Evolutionary conservation across 495 filamentous ascomycete species (phyloP).

Genomic region (Talaromyces stipitatus): DNA sequence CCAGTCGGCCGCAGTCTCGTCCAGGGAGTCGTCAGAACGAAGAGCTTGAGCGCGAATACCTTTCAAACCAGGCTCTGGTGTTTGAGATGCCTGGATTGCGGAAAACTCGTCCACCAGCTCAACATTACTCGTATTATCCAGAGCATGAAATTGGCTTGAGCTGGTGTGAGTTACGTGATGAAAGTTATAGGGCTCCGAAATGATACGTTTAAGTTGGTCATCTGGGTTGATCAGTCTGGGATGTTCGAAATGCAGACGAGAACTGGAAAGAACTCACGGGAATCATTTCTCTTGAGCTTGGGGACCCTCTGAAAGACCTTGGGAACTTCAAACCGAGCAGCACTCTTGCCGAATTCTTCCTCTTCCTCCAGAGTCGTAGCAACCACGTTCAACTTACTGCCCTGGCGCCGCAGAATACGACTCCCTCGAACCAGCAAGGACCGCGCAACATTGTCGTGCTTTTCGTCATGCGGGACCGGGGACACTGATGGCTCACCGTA

Average conservation of each 20-base stretch:
- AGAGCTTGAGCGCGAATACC: constrained; percentile 59
- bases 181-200: constrained; percentile 83
- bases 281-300: constrained; percentile 21
- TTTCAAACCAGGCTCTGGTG: constrained; percentile 49
- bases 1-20: constrained; percentile 16
- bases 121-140: constrained; percentile 48
- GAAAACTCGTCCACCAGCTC: constrained; percentile 62
- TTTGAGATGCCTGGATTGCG: constrained; percentile 59
- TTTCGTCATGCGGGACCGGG: constrained; percentile 24
- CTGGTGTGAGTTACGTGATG: constrained; percentile 78
- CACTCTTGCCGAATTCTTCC: constrained; percentile 30
- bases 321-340: constrained; percentile 24
- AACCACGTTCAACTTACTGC: constrained; percentile 44
- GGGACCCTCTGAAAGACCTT: constrained; percentile 26
- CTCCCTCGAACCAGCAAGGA: constrained; percentile 41
- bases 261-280: constrained; percentile 22
- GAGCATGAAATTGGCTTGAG: constrained; percentile 51
- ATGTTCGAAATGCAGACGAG: neutral
- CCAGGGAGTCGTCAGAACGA: constrained; percentile 48
- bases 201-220: constrained; percentile 42
- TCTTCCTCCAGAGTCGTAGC: constrained; percentile 38
- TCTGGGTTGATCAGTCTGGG: constrained; percentile 12
- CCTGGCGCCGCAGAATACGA: constrained; percentile 44
- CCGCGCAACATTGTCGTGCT: constrained; percentile 25
- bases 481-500: constrained; percentile 23